These are phyloP conservation scores for Adenanthera pavonina DNA, from an alignment of 306 rosid species.

Conservation along the genomic window DNA sequence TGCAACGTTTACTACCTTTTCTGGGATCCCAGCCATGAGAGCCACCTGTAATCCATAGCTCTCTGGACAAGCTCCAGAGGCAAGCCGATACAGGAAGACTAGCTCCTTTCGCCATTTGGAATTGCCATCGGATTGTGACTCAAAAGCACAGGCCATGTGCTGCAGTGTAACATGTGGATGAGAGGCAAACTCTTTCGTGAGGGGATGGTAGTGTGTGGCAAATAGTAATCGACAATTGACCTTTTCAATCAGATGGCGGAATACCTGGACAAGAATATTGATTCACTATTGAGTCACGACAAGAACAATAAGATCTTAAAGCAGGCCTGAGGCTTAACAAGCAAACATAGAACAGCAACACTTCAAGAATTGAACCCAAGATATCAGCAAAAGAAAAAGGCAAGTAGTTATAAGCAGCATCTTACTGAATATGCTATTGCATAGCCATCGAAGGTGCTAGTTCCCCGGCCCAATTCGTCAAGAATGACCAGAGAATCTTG, in stretches of 20 bases:
- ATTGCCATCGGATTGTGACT: slow-evolving; percentile 54
- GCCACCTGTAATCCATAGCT: slow-evolving; percentile 98
- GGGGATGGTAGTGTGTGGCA: slow-evolving; percentile 96
- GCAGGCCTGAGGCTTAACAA: neutral
- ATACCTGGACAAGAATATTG: slow-evolving; percentile 61
- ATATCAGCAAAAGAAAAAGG: neutral
- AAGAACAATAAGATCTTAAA: slow-evolving; percentile 5
- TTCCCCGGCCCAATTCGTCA: slow-evolving; percentile 97
- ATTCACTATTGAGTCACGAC: slow-evolving; percentile 12
- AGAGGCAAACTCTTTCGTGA: slow-evolving; percentile 88
- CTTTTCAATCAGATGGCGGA: slow-evolving; percentile 85
- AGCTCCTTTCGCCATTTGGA: slow-evolving; percentile 60
- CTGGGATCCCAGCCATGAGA: slow-evolving; percentile 90
- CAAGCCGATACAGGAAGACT: slow-evolving; percentile 81
- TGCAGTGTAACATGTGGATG: slow-evolving; percentile 88
- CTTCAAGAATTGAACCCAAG: neutral
- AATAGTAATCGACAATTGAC: slow-evolving; percentile 92
- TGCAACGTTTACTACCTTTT: slow-evolving; percentile 68
- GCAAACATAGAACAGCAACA: slow-evolving; percentile 20
- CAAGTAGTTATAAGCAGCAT: slow-evolving; percentile 2
- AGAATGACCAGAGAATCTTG: slow-evolving; percentile 93
- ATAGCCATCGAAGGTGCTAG: slow-evolving; percentile 96
- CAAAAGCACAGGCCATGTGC: slow-evolving; percentile 93
- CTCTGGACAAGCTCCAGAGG: slow-evolving; percentile 84
- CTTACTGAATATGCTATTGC: slow-evolving; percentile 98